Percentiles rank a stretch among this genome's conserved stretches.
These are phyloP conservation scores for Aquilaria yunnanensis DNA, from an alignment of 345 rosid genomes.

Conservation along the genomic window DNA sequence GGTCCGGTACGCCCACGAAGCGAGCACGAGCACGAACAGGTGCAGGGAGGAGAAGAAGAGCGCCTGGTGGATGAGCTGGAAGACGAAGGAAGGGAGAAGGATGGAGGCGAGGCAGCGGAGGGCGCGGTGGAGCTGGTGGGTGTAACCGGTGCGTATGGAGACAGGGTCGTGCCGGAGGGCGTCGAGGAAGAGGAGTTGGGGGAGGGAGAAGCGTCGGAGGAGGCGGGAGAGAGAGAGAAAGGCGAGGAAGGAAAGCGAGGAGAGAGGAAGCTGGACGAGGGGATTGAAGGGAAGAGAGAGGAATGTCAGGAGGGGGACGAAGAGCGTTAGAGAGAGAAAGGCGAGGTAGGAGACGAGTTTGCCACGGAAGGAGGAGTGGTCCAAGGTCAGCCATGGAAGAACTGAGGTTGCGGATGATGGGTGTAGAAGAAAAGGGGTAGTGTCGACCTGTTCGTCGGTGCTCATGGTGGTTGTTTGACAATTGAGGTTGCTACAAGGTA, in stretches of 20 bases:
- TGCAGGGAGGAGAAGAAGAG: slow-evolving; percentile 42
- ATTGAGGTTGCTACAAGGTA: too few relatives aligned
- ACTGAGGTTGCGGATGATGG: slow-evolving; percentile 29
- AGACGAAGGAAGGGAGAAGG: slow-evolving; percentile 60
- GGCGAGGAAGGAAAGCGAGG: slow-evolving; percentile 48
- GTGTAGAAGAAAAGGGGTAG: slow-evolving; percentile 24
- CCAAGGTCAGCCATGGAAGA: slow-evolving; percentile 57
- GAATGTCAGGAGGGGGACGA: slow-evolving; percentile 38
- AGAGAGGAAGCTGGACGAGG: slow-evolving; percentile 60
- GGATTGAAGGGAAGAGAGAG: slow-evolving; percentile 42
- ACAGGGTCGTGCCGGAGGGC: slow-evolving; percentile 41
- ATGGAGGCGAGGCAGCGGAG: slow-evolving; percentile 62
- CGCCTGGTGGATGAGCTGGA: slow-evolving; percentile 61
- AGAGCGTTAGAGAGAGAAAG: slow-evolving; percentile 35
- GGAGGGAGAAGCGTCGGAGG: slow-evolving; percentile 43
- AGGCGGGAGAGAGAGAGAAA: slow-evolving; percentile 50
- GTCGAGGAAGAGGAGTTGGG: slow-evolving; percentile 63
- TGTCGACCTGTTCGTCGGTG: too few relatives aligned
- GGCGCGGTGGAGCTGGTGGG: slow-evolving; percentile 47
- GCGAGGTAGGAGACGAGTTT: slow-evolving; percentile 40
- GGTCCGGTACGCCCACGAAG: slow-evolving; percentile 68
- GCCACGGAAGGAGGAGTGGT: slow-evolving; percentile 54
- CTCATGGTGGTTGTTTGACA: too few relatives aligned
- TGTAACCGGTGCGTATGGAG: slow-evolving; percentile 40
- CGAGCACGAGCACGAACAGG: slow-evolving; percentile 43